Evolutionary conservation across 352 stramenopile genomes (phyloP).

Genomic region (Aphanomyces astaci): DNA sequence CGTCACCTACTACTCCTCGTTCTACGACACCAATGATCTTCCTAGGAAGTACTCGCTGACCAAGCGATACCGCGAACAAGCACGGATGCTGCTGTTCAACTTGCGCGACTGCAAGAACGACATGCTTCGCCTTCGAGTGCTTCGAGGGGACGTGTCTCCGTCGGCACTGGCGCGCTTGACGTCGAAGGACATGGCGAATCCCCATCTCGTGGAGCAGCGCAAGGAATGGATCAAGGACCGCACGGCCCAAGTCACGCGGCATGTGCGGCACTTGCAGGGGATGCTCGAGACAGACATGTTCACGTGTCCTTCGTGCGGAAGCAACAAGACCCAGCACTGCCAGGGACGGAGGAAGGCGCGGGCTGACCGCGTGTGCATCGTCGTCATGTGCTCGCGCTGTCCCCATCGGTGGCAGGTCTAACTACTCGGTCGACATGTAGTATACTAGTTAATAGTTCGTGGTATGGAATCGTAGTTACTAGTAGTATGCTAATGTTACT

Average conservation of each 20-base stretch:
- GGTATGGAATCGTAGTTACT: no score
- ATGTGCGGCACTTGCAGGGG: slow-evolving; percentile 50
- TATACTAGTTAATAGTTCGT: no score
- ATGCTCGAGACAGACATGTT: slow-evolving; percentile 74
- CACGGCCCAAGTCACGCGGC: slow-evolving; percentile 74
- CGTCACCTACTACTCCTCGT: background rate
- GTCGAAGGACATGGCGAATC: slow-evolving; percentile 77
- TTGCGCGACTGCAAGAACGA: slow-evolving; percentile 66
- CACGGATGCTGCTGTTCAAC: slow-evolving; percentile 75
- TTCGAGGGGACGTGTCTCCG: slow-evolving; percentile 47
- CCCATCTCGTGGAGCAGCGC: slow-evolving; percentile 64
- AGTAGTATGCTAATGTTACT: no score
- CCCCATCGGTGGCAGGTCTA: slow-evolving; percentile 73
- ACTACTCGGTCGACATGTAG: no score
- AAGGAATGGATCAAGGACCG: slow-evolving; percentile 83
- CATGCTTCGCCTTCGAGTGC: slow-evolving; percentile 51
- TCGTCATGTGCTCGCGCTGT: slow-evolving; percentile 70
- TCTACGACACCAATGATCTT: no score
- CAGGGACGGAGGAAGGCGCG: slow-evolving; percentile 78
- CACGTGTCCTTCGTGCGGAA: slow-evolving; percentile 72
- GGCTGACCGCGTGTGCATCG: slow-evolving; percentile 74
- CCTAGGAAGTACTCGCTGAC: slow-evolving; percentile 48
- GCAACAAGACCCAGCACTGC: slow-evolving; percentile 61
- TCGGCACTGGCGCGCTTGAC: slow-evolving; percentile 66
- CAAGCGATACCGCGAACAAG: slow-evolving; percentile 74